Conservation (phyloP, 2,329 filamentous ascomycete genomes). For the Fusarium sp. region DNA sequence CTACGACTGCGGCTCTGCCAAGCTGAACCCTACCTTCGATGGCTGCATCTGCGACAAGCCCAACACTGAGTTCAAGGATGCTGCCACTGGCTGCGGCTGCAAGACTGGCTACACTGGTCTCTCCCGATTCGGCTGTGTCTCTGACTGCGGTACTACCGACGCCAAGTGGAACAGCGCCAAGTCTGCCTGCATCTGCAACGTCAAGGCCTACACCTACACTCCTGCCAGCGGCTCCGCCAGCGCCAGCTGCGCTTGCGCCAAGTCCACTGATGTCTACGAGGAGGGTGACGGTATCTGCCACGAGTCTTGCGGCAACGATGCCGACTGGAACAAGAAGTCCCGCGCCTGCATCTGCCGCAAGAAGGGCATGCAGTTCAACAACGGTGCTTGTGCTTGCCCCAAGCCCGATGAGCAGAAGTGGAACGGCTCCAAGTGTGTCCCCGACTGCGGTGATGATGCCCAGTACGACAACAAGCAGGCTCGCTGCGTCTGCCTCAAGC, state of each 20-base stretch:
- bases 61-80: neutral
- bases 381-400: neutral
- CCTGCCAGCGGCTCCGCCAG: neutral
- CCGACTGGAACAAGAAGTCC: slow-evolving; percentile 6
- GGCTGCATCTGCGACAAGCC: slow-evolving; percentile 3
- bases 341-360: slow-evolving; percentile 7
- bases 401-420: neutral
- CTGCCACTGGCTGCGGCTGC: neutral
- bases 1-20: neutral
- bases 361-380: neutral
- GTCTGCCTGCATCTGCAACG: neutral
- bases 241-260: neutral
- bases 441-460: neutral
- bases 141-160: slow-evolving; percentile 1
- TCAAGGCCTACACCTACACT: slow-evolving; percentile 2
- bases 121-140: neutral
- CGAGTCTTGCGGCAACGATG: neutral
- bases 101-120: neutral
- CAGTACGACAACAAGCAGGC: neutral
- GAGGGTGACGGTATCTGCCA: slow-evolving; percentile 11
- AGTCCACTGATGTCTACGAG: neutral
- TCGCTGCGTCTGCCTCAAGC: slow-evolving; percentile 5
- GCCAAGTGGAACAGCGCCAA: neutral
- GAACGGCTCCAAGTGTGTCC: slow-evolving; percentile 4
- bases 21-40: neutral